phyloP scores from a whole-genome alignment of 1,139 yeast genomes.

The Saccharomycopsis crataegensis region DNA sequence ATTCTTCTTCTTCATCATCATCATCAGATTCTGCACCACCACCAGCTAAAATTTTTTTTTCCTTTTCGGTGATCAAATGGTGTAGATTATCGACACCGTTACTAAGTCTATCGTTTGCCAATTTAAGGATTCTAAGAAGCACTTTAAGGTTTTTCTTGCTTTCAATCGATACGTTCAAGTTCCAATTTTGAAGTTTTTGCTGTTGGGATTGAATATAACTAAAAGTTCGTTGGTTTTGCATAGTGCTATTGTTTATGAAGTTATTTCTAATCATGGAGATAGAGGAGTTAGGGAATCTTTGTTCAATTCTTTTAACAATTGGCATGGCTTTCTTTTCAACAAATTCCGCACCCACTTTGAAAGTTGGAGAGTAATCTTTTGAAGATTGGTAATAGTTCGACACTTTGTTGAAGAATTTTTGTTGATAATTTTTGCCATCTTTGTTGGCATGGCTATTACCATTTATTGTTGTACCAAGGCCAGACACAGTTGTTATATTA shows the following conservation, averaged over 20 bases:
- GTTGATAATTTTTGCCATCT: conserved; percentile 6
- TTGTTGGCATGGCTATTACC: not conserved
- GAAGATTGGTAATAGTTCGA: conserved; percentile 18
- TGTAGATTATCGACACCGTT: conserved; percentile 59
- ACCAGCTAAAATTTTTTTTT: conserved; percentile 28
- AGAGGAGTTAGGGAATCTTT: conserved; percentile 29
- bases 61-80: conserved; percentile 34
- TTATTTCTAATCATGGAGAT: conserved; percentile 13
- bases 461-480: not conserved
- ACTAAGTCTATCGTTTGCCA: conserved; percentile 69
- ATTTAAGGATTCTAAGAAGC: conserved; percentile 62
- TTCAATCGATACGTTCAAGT: conserved; percentile 45
- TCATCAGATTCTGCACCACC: conserved; percentile 22
- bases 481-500: too few relatives aligned
- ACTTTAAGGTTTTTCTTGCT: conserved; percentile 65
- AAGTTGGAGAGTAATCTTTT: conserved; percentile 31
- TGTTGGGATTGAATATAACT: conserved; percentile 19
- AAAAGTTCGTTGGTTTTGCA: conserved; percentile 18
- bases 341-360: conserved; percentile 60
- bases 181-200: conserved; percentile 17
- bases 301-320: conserved; percentile 45
- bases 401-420: conserved; percentile 16
- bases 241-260: conserved; percentile 38
- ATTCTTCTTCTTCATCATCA: conserved; percentile 21
- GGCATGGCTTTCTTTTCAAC: conserved; percentile 59